Conservation (phyloP, 805 yeast genomes). For the Phaffomyces antillensis region DNA sequence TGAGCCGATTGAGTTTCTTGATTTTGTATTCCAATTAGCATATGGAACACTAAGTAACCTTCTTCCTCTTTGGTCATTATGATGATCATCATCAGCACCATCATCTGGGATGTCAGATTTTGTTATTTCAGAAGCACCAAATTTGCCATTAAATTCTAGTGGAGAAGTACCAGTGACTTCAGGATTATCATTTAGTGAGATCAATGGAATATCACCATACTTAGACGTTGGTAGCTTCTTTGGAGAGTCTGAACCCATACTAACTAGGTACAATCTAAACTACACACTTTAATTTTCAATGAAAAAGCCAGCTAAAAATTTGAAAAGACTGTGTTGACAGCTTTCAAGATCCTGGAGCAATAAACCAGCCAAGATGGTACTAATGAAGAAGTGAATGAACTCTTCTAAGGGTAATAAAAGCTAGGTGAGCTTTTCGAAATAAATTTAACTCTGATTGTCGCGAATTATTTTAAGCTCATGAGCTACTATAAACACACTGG, state of each 20-base stretch:
- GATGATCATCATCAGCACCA: no score
- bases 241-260: neutral
- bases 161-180: neutral
- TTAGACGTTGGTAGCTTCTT: neutral
- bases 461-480: neutral
- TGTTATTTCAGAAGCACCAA: no score
- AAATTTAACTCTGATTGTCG: neutral
- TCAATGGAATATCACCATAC: conserved; percentile 7
- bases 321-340: no score
- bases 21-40: neutral
- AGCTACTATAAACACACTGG: neutral
- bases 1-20: neutral
- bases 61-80: neutral
- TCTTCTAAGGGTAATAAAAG: no score
- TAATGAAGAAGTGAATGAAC: neutral
- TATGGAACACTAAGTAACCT: neutral
- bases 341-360: no score
- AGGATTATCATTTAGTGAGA: conserved; percentile 3
- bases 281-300: no score
- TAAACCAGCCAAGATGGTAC: neutral
- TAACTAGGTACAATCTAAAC: no score
- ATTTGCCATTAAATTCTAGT: no score
- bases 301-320: no score
- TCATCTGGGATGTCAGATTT: neutral
- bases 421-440: no score